Evolutionary conservation across 179 eudicot genomes (phyloP), one percentile per base, ranked within the genome.

Genomic region (Spergularia azorica): DNA sequence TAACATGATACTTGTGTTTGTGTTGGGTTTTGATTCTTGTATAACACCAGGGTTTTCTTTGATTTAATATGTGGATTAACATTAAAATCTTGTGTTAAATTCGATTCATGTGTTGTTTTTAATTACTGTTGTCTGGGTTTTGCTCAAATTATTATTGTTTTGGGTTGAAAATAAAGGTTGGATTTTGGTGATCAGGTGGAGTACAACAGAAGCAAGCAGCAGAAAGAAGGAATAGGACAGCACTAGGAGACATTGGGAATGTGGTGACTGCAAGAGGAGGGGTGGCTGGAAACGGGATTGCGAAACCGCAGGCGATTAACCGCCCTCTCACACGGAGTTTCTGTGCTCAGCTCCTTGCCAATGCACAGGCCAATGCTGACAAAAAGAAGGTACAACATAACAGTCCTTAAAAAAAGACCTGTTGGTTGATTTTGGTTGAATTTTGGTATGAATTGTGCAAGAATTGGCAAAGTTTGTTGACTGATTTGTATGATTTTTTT

Each of bases 311-410:
- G 77, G 87, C 80, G 67, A 46, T 70, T 15, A 84, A 84, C 61
- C 87, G 87, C 38, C 87, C 87, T 26, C 67, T 81, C 13, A 84
- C 87, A 6, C 58, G 98, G 81, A 85, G 91, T 61, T 93, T 92
- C 65, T 80, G 97, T 67, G 98, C 97, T 13, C 93, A 92, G 71
- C 74, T 93, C 56, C 72, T 92, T 3, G 98, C 95, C 2, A 90
- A 93, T 63, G 97, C 97, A 50, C 97, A 93, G 67, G 77, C 80
- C 9, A 88, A 75, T 43, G 92, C 89, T 15, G 89, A 85, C 12
- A 86, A 86, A 59, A 86, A 85, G 36, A 90, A 91, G 91, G 97
- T 93, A 77, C 18, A 16, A 0, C 9, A 1, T 1, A 0, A 7
- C 32, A 26, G 32, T 26, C 32, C 32, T n/a, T 2, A 26, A 26